phyloP scores from a whole-genome alignment of 257 asterid species.

The Euphrasia confusa region DNA sequence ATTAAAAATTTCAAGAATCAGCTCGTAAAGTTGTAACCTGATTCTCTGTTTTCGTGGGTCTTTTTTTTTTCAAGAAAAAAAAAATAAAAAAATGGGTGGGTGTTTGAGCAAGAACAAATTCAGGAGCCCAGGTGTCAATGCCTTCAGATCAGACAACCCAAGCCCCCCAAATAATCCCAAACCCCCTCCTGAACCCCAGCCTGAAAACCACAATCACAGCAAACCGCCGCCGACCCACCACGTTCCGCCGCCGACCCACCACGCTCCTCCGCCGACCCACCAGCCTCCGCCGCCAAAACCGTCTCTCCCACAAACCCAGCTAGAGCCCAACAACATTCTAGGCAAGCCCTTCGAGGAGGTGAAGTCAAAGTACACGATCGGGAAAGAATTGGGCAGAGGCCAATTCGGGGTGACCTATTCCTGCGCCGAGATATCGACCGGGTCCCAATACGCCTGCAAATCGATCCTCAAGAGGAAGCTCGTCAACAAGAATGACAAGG shows the following conservation, averaged over 20 bases:
- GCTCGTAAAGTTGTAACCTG: slow-evolving; percentile 31
- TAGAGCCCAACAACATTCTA: slow-evolving; percentile 47
- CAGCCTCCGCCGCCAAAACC: slow-evolving; percentile 24
- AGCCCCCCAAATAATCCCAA: slow-evolving; percentile 26
- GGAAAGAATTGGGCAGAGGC: slow-evolving; percentile 64
- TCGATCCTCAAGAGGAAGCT: slow-evolving; percentile 61
- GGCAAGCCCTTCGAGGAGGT: slow-evolving; percentile 65
- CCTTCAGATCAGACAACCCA: slow-evolving; percentile 31
- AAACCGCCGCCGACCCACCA: slow-evolving; percentile 16
- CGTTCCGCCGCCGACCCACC: slow-evolving; percentile 22
- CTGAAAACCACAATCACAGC: slow-evolving; percentile 19
- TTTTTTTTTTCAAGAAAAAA: too few species aligned
- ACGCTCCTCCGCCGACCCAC: slow-evolving; percentile 21
- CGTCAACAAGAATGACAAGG: slow-evolving; percentile 55
- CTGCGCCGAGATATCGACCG: slow-evolving; percentile 45
- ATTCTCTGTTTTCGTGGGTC: slow-evolving; percentile 3
- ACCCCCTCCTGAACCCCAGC: slow-evolving; percentile 18
- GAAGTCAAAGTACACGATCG: slow-evolving; percentile 41
- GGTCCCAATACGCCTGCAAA: slow-evolving; percentile 54
- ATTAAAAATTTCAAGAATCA: background rate
- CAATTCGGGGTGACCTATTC: slow-evolving; percentile 63
- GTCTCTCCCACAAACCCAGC: slow-evolving; percentile 28
- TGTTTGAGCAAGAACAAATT: slow-evolving; percentile 47
- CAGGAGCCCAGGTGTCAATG: slow-evolving; percentile 32
- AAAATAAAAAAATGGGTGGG: slow-evolving; percentile 41